Evolutionary conservation across 805 yeast species (phyloP).

Genomic region (Candida silvatica): DNA sequence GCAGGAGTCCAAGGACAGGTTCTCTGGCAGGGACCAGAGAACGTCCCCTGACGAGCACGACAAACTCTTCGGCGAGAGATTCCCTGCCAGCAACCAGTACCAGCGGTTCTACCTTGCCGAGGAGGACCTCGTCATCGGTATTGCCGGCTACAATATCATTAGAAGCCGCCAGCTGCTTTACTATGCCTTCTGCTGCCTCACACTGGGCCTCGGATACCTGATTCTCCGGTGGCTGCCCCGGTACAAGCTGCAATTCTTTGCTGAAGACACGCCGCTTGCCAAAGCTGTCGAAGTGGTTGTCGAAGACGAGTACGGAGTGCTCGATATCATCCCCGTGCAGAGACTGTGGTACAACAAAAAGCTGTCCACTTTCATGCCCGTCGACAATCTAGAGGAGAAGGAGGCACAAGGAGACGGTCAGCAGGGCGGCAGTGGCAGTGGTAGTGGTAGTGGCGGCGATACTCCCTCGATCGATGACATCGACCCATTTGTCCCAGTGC

Average conservation of each 20-base stretch:
- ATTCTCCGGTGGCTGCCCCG: conserved; percentile 82
- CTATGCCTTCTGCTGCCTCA: conserved; percentile 41
- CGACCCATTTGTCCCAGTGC: conserved; percentile 61
- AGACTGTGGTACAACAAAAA: conserved; percentile 62
- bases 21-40: conserved; percentile 7
- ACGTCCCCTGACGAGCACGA: conserved; percentile 29
- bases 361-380: conserved; percentile 54
- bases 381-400: conserved; percentile 12
- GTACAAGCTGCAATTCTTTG: conserved; percentile 59
- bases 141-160: conserved; percentile 77
- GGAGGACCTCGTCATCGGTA: conserved; percentile 89
- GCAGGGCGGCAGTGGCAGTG: conserved; percentile 6
- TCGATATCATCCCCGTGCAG: conserved; percentile 48
- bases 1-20: conserved; percentile 1
- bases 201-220: conserved; percentile 70
- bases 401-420: conserved; percentile 13
- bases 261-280: conserved; percentile 60
- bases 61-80: conserved; percentile 30
- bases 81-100: conserved; percentile 34
- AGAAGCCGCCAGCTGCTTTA: conserved; percentile 37
- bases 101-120: conserved; percentile 92
- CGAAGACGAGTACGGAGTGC: conserved; percentile 90
- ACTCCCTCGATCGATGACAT: conserved; percentile 20
- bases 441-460: too few relatives aligned
- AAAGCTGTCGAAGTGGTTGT: conserved; percentile 87